A percentile compares a stretch with the other conserved stretches of the same genome.
These are phyloP conservation scores for Cladophialophora bantiana DNA, from an alignment of 2,329 filamentous ascomycete genomes.

Conservation along the genomic window DNA sequence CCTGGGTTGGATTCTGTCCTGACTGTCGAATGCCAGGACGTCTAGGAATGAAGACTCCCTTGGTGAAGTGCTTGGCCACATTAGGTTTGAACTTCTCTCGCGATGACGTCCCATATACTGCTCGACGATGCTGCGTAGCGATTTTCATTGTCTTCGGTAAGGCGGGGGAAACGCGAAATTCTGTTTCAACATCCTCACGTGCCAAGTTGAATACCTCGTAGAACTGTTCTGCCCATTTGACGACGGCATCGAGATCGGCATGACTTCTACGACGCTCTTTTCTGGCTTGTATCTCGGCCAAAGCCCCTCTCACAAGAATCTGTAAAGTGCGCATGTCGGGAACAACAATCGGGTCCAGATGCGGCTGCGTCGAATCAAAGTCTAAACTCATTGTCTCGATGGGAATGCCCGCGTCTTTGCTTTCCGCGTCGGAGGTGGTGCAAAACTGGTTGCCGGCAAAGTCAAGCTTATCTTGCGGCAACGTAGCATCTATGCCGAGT, in stretches of 20 bases:
- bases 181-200: conserved; percentile 27
- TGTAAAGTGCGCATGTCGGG: conserved; percentile 37
- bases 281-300: conserved; percentile 25
- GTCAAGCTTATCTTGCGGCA: not conserved
- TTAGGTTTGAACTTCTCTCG: conserved; percentile 14
- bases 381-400: not conserved
- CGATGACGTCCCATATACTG: not conserved
- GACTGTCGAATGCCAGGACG: conserved; percentile 1
- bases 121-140: conserved; percentile 5
- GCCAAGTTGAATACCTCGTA: conserved; percentile 22
- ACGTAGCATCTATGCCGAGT: not conserved
- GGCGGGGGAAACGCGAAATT: conserved; percentile 17
- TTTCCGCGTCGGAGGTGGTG: not conserved
- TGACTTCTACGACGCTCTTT: conserved; percentile 1
- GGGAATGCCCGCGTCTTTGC: conserved; percentile 8
- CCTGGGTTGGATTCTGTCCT: not conserved
- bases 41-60: conserved; percentile 9
- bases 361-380: not conserved
- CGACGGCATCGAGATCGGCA: conserved; percentile 25
- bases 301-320: conserved; percentile 35
- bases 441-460: not conserved
- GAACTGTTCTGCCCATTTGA: conserved; percentile 26
- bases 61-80: conserved; percentile 14
- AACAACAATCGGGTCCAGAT: conserved; percentile 28
- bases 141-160: conserved; percentile 4